Percentiles rank a stretch among this genome's conserved stretches.
These are phyloP conservation scores for Paramecium tetraurelia DNA, from an alignment of 73 alveolate genomes.

Conservation along the genomic window DNA sequence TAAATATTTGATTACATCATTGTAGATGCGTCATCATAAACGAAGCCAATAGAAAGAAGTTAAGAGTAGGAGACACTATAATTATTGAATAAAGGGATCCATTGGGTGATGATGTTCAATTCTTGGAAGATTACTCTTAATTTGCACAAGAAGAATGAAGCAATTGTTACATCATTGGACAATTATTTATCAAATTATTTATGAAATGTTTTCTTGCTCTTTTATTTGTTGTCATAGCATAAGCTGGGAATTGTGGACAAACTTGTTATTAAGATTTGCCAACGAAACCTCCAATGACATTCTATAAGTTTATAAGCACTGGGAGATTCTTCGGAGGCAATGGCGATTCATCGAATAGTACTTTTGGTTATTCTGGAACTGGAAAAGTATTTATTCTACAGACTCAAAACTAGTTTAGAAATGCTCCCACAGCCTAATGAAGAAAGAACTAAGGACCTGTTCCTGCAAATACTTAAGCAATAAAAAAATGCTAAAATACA, in stretches of 20 bases:
- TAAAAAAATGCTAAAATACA: constrained; percentile 51
- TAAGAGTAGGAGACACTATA: constrained; percentile 20
- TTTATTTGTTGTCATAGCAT: neutral
- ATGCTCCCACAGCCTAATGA: constrained; percentile 64
- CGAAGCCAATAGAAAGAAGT: constrained; percentile 40
- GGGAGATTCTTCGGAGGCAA: constrained; percentile 65
- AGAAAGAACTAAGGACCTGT: constrained; percentile 65
- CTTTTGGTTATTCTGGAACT: constrained; percentile 66
- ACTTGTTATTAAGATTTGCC: constrained; percentile 52
- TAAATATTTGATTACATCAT: neutral
- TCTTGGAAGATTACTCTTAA: neutral
- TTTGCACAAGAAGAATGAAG: neutral
- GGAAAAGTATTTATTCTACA: neutral
- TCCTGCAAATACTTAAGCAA: constrained; percentile 56
- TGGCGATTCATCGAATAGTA: constrained; percentile 42
- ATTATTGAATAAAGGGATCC: neutral
- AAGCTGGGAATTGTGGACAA: neutral
- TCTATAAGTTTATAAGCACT: constrained; percentile 36
- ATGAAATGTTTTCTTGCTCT: neutral
- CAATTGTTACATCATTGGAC: neutral
- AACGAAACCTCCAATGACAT: neutral
- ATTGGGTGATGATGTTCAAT: neutral
- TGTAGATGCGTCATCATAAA: constrained; percentile 55
- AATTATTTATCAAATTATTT: neutral
- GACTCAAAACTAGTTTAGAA: neutral